Conservation (phyloP, 2,329 filamentous ascomycete genomes). For the Fusarium euwallaceae region DNA sequence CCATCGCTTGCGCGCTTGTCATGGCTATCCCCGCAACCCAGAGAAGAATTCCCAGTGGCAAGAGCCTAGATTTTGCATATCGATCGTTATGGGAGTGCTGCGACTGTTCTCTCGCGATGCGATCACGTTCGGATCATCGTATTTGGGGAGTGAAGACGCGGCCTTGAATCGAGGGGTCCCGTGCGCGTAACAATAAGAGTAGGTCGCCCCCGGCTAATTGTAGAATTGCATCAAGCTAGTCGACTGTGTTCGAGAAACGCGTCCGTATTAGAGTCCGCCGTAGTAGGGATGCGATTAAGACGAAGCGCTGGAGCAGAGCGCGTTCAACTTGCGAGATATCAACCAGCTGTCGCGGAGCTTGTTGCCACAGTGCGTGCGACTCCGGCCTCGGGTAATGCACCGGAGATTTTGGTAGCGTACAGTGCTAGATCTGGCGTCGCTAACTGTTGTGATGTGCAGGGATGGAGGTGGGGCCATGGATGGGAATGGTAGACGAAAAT, state of each 20-base stretch:
- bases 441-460: slow-evolving; percentile 36
- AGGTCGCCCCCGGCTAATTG: slow-evolving; percentile 8
- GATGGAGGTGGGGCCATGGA: slow-evolving; percentile 18
- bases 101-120: slow-evolving; percentile 39
- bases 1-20: slow-evolving; percentile 66
- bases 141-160: slow-evolving; percentile 37
- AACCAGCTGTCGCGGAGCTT: slow-evolving; percentile 45
- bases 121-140: slow-evolving; percentile 45
- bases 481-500: not conserved
- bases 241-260: slow-evolving; percentile 13
- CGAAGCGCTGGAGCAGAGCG: slow-evolving; percentile 36
- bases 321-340: slow-evolving; percentile 41
- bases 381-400: slow-evolving; percentile 6
- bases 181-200: slow-evolving; percentile 10
- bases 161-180: slow-evolving; percentile 30
- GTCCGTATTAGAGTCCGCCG: slow-evolving; percentile 18
- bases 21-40: slow-evolving; percentile 54
- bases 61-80: slow-evolving; percentile 48
- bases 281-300: slow-evolving; percentile 25
- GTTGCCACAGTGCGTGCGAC: slow-evolving; percentile 48
- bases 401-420: slow-evolving; percentile 6
- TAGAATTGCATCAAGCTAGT: not conserved
- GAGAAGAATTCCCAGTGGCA: slow-evolving; percentile 30
- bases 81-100: slow-evolving; percentile 39
- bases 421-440: not conserved